phyloP scores from a whole-genome alignment of 2,329 filamentous ascomycete genomes.

The Cordyceps tenuipes region DNA sequence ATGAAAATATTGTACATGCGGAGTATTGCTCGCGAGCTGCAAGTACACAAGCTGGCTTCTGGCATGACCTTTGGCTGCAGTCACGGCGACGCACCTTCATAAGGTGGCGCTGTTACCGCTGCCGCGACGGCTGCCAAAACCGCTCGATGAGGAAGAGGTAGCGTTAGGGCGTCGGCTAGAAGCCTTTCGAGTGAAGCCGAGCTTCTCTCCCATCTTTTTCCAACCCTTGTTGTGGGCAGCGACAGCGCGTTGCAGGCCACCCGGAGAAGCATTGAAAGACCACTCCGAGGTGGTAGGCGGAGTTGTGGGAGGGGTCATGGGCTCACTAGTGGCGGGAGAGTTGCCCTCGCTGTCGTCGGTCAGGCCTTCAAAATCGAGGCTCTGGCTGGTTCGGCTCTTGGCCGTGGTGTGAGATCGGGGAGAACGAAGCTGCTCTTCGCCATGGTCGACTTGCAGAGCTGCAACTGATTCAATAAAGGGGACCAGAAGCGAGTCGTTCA shows the following conservation, averaged over 20 bases:
- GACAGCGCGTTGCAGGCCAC: slow-evolving; percentile 45
- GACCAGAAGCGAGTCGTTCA: slow-evolving; percentile 93
- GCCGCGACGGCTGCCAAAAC: slow-evolving; percentile 27
- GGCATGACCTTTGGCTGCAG: slow-evolving; percentile 33
- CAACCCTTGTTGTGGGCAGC: slow-evolving; percentile 50
- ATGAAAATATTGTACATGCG: slow-evolving; percentile 2
- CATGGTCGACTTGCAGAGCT: slow-evolving; percentile 27
- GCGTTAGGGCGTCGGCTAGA: slow-evolving; percentile 34
- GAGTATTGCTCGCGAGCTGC: not conserved
- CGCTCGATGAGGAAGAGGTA: slow-evolving; percentile 29
- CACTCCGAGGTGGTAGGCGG: slow-evolving; percentile 55
- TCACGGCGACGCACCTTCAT: slow-evolving; percentile 53
- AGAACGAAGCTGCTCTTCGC: slow-evolving; percentile 33
- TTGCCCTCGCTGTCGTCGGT: slow-evolving; percentile 59
- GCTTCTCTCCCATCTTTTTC: slow-evolving; percentile 56
- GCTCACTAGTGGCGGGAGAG: slow-evolving; percentile 49
- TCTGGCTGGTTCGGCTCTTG: slow-evolving; percentile 36
- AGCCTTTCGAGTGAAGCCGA: slow-evolving; percentile 49
- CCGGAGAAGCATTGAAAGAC: slow-evolving; percentile 42
- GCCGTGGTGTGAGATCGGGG: slow-evolving; percentile 38
- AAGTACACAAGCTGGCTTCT: slow-evolving; percentile 14
- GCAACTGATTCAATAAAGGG: slow-evolving; percentile 74
- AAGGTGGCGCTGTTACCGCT: slow-evolving; percentile 31
- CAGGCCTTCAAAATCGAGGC: slow-evolving; percentile 40
- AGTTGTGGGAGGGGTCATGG: slow-evolving; percentile 66